These are phyloP conservation scores for Lolium rigidum DNA, from an alignment of 176 grass and related monocot species.

Conservation along the genomic window DNA sequence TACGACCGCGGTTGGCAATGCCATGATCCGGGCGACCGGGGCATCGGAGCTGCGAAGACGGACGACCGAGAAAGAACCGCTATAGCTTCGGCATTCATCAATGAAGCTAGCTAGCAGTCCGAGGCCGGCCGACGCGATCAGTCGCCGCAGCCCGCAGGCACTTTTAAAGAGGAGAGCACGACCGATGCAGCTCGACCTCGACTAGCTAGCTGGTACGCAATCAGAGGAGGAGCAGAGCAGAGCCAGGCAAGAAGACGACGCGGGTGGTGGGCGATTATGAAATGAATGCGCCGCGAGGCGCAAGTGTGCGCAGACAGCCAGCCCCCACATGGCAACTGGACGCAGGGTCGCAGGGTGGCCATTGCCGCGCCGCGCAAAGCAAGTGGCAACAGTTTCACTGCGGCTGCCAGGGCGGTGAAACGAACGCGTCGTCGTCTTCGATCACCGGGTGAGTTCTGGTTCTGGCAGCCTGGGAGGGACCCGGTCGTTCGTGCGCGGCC, in stretches of 20 bases:
- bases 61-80: conserved; percentile 36
- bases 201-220: background rate
- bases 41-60: conserved; percentile 68
- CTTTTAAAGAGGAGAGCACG: conserved; percentile 40
- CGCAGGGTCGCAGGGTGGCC: background rate
- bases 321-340: conserved; percentile 54
- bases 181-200: background rate
- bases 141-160: background rate
- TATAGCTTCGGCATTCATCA: conserved; percentile 62
- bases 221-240: background rate
- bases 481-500: background rate
- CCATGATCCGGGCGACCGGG: conserved; percentile 66
- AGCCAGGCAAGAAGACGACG: conserved; percentile 27
- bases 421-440: background rate
- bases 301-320: conserved; percentile 15
- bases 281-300: conserved; percentile 30
- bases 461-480: background rate
- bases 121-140: too few species aligned
- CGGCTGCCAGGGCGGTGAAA: background rate
- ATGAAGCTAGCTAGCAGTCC: conserved; percentile 7
- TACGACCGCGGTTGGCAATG: conserved; percentile 68
- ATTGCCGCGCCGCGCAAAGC: background rate
- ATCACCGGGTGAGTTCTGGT: background rate
- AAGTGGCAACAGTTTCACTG: background rate
- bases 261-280: conserved; percentile 16